Conservation (phyloP, 768 basidiomycete genomes). For the Bullera alba region DNA sequence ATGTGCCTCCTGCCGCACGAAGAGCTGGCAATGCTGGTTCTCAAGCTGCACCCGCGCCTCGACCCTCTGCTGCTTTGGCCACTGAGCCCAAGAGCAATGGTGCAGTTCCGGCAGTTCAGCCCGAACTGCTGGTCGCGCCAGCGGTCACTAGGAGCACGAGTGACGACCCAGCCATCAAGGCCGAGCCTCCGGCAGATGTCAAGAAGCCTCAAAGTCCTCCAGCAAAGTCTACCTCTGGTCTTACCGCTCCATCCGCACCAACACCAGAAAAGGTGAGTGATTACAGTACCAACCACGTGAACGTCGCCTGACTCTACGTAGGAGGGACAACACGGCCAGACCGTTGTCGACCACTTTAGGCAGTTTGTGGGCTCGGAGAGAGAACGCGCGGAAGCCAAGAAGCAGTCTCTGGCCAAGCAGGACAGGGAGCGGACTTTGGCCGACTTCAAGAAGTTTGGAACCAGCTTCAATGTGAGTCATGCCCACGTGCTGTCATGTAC, state of each 20-base stretch:
- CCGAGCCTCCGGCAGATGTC: neutral
- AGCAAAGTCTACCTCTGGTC: neutral
- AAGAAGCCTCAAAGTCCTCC: conserved; percentile 2
- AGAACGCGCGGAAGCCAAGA: conserved; percentile 81
- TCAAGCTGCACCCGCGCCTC: conserved; percentile 1
- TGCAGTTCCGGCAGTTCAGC: neutral
- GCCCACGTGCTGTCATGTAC: neutral
- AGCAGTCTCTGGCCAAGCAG: conserved; percentile 76
- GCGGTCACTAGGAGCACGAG: conserved; percentile 19
- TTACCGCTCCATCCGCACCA: neutral
- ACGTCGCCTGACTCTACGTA: neutral
- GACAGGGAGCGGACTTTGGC: conserved; percentile 94
- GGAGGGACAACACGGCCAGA: conserved; percentile 18
- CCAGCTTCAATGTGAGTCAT: conserved; percentile 76
- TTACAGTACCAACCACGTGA: neutral
- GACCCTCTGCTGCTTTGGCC: conserved; percentile 6
- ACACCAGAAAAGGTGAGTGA: too few species aligned
- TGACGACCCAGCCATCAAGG: conserved; percentile 3
- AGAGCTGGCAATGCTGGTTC: conserved; percentile 40
- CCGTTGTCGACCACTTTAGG: conserved; percentile 54
- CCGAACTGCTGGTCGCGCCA: conserved; percentile 3
- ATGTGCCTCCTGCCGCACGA: conserved; percentile 88
- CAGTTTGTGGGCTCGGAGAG: conserved; percentile 89
- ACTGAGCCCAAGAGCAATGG: conserved; percentile 2
- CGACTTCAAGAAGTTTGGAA: conserved; percentile 85